phyloP scores from a whole-genome alignment of 1,139 yeast species.

The Scheffersomyces insectosa region DNA sequence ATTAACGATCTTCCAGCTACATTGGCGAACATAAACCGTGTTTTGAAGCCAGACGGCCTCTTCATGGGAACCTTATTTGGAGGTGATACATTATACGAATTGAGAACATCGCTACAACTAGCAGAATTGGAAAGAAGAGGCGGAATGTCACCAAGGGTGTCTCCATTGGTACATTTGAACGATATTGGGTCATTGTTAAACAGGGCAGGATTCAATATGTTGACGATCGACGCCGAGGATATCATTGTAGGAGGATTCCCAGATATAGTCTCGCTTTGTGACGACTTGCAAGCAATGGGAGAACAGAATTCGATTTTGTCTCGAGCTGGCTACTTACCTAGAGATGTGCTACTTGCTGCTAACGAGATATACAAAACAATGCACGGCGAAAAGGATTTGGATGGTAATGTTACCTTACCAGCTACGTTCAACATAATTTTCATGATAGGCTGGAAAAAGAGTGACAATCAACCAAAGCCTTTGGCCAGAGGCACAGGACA shows the following conservation, averaged over 20 bases:
- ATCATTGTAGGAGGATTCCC: slow-evolving; percentile 80
- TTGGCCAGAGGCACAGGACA: slow-evolving; percentile 71
- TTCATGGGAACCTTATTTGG: slow-evolving; percentile 84
- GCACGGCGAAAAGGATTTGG: slow-evolving; percentile 62
- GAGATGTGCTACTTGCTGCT: slow-evolving; percentile 72
- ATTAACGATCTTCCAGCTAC: slow-evolving; percentile 76
- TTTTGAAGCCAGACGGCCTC: slow-evolving; percentile 78
- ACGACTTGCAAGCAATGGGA: slow-evolving; percentile 80
- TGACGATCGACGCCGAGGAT: slow-evolving; percentile 85
- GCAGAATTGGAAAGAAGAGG: slow-evolving; percentile 82
- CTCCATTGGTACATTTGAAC: slow-evolving; percentile 77
- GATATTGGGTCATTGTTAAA: slow-evolving; percentile 76
- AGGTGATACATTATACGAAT: slow-evolving; percentile 80
- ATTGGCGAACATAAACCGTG: slow-evolving; percentile 55
- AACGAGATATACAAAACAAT: slow-evolving; percentile 71
- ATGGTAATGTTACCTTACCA: slow-evolving; percentile 49
- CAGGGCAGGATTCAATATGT: slow-evolving; percentile 74
- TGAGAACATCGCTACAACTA: slow-evolving; percentile 75
- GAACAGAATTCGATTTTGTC: slow-evolving; percentile 73
- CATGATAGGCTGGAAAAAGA: slow-evolving; percentile 89
- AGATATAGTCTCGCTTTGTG: slow-evolving; percentile 63
- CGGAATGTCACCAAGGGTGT: slow-evolving; percentile 76
- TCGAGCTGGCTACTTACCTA: slow-evolving; percentile 55
- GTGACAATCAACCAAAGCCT: slow-evolving; percentile 69
- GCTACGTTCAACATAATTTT: slow-evolving; percentile 74